Evolutionary conservation across 768 basidiomycete genomes (phyloP), one percentile per base, ranked within the genome.

Genomic region (Trametes elegans): DNA sequence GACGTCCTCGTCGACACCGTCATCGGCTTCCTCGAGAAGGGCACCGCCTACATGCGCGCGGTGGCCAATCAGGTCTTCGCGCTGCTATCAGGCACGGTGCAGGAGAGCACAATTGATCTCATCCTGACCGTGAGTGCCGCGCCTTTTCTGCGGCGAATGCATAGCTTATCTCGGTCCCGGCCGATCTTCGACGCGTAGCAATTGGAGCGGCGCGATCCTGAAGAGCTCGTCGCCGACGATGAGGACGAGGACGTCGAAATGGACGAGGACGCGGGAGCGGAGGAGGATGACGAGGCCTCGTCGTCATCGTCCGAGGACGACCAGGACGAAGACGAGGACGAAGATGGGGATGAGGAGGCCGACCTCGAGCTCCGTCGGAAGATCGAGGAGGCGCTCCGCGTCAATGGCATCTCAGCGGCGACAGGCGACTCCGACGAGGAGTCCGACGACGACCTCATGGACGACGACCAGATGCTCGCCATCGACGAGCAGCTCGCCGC

Each of bases 391-490:
- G 85, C 80, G 3, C 70, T 88, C 3, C 77, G 78, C 18, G 78
- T 78, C 11, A 84, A 81, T 60, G 84, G 82, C 7, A 71, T 84
- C 31, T 78, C 79, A 32, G 79, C 79, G 18, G 80, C 76, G 1
- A 77, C 80, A 14, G 80, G 80, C 7, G 81, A 82, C 19, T 76
- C 77, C 7, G 82, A 83, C 41, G 83, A 77, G 32, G 78, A 76
- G 4, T 74, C 71, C 35, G 83, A 83, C 13, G 84, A 85, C 57
- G 88, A 89, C 43, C 73, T 86, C 26, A 87, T 96, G 86, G 90
- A 97, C 66, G 96, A 99, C 66, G 95, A 98, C 23, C 92, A 97
- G 72, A 99, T 99, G 96, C 85, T 98, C 79, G 89, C 88, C 29
- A 83, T 98, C 24, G 96, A 99, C 66, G 89, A 90, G 44, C 88